phyloP scores from a whole-genome alignment of 2,329 filamentous ascomycete species.

The Neopestalotiopsis clavispora region DNA sequence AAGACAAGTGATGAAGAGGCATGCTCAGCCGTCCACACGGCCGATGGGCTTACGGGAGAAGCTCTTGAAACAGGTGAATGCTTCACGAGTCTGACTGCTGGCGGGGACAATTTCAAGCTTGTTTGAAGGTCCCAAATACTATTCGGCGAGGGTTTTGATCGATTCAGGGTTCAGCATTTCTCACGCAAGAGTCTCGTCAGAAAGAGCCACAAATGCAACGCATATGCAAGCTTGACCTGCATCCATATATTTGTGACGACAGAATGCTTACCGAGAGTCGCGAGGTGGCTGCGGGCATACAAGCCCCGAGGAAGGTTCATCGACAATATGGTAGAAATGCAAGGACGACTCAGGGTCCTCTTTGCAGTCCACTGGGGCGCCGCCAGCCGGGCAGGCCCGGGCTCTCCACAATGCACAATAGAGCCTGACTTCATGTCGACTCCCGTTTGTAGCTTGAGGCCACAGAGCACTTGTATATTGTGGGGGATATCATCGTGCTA shows the following conservation, averaged over 20 bases:
- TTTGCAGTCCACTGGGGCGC: neutral
- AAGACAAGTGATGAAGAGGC: too few species aligned
- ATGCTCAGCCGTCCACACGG: too few species aligned
- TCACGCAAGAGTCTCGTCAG: neutral
- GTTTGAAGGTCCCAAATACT: neutral
- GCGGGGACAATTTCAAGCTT: too few species aligned
- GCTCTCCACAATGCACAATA: neutral
- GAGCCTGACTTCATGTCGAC: neutral
- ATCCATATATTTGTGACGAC: neutral
- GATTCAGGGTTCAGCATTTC: neutral
- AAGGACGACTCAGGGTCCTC: neutral
- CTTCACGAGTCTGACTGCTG: too few species aligned
- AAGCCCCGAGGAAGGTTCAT: neutral
- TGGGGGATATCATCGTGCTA: neutral
- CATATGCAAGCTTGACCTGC: neutral
- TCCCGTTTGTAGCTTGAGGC: neutral
- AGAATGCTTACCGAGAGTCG: neutral
- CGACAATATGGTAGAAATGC: neutral
- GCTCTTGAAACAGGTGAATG: too few species aligned
- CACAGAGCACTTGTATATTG: neutral
- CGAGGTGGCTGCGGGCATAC: neutral
- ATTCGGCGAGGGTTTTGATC: neutral
- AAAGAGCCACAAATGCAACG: neutral
- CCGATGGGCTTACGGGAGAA: too few species aligned
- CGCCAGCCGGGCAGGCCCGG: neutral